phyloP scores from a whole-genome alignment of 148 eudicot genomes.

The Nepenthes gracilis region DNA sequence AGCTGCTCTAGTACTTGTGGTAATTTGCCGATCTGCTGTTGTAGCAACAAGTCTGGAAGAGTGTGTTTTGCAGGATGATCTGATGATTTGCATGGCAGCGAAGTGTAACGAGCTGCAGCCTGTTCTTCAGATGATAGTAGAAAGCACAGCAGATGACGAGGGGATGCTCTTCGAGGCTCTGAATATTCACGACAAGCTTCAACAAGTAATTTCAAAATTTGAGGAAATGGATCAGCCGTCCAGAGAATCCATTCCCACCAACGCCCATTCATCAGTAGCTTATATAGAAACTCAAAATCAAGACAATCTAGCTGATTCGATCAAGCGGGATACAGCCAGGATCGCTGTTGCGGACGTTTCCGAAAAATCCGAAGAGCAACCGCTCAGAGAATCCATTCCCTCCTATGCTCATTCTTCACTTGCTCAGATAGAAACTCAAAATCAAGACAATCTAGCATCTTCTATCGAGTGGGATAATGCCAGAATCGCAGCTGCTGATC shows the following conservation, averaged over 20 bases:
- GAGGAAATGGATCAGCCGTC: constrained; percentile 24
- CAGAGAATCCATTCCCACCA: too few relatives aligned
- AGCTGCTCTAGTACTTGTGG: too few relatives aligned
- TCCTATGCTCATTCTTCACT: constrained; percentile 6
- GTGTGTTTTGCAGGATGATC: constrained; percentile 53
- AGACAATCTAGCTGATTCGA: too few relatives aligned
- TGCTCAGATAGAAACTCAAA: not conserved
- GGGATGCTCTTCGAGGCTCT: constrained; percentile 79
- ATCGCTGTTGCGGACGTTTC: constrained; percentile 10
- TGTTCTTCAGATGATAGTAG: constrained; percentile 62
- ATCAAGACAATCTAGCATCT: too few relatives aligned
- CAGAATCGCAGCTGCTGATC: too few relatives aligned
- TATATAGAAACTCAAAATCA: too few relatives aligned
- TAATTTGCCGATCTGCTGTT: too few relatives aligned
- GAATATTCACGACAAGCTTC: constrained; percentile 85
- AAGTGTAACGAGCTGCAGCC: constrained; percentile 87
- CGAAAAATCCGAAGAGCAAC: constrained; percentile 14
- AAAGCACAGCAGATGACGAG: constrained; percentile 79
- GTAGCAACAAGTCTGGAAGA: too few relatives aligned
- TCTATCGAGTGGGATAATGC: too few relatives aligned
- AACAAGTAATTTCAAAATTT: constrained; percentile 52
- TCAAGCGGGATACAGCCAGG: too few relatives aligned
- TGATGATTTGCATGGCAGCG: constrained; percentile 65
- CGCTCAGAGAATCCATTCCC: constrained; percentile 8
- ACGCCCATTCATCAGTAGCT: too few relatives aligned